Evolutionary conservation across 352 stramenopile genomes (phyloP), one percentile per base, ranked within the genome.

Genomic region (Pythium monospermum): DNA sequence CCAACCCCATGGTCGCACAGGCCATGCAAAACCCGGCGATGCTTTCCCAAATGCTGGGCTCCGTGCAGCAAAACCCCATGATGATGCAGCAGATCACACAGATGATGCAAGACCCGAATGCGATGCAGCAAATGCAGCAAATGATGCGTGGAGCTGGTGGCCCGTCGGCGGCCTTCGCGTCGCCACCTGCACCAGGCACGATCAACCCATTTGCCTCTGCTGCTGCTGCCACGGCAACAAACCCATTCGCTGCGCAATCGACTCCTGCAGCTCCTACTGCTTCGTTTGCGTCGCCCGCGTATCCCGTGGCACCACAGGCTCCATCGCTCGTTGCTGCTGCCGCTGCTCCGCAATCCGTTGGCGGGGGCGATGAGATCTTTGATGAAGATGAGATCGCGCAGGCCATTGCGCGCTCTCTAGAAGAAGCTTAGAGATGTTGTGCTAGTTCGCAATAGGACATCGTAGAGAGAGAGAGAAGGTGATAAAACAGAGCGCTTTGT

Each of bases 41-140:
- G 44, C 60, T 94, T 28, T 45, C 66, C 23, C 77, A 91, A 64
- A 77, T 77, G 18, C 56, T 94, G 41, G 69, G 84, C 42, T 64
- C 64, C 10, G 49, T 91, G 42, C 77, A 91, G 60, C 80, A 86
- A 46, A 87, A 94, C 58, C 80, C 83, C 0, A 67, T 61, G 35
- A 90, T 91, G 80, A 81, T 87, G 70, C 73, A 90, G 40, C 80
- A 90, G 57, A 57, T 94, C 19, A 76, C 63, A 37, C 83, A 91
- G 48, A 80, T 91, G 72, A 90, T 94, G 80, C 71, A 66, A 31
- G 71, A 89, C 53, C 81, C 83, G 22, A 79, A 72, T 42, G 75
- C 73, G 26, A 85, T 87, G 69, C 61, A 72, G 48, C 72, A 66
- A 2, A 78, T 89, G 71, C 77, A 91, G 64, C 75, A 85, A 32